A percentile compares a stretch with the other conserved stretches of the same genome.
Evolutionary conservation across 257 asterid species (phyloP).

Genomic region (Solanum ahanhuiri): DNA sequence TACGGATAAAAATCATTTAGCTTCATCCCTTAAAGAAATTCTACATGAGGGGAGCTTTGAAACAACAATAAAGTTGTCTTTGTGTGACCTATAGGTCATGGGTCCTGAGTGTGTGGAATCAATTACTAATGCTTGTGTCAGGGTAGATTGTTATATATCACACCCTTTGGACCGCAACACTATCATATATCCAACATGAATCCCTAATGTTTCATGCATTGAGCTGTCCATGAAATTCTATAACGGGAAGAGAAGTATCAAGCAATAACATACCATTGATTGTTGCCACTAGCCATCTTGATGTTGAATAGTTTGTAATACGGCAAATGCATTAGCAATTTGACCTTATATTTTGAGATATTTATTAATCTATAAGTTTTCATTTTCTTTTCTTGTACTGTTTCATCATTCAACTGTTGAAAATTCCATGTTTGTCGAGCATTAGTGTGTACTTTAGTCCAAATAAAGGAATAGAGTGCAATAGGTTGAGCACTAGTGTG

Average conservation of each 20-base stretch:
- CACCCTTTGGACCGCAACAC: accelerated
- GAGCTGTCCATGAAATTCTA: neutral
- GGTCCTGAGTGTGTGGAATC: neutral
- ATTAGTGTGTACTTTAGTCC: neutral
- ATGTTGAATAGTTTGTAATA: neutral
- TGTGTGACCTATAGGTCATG: neutral
- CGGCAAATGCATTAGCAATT: neutral
- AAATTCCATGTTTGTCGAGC: neutral
- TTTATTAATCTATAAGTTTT: neutral
- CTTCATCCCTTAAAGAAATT: neutral
- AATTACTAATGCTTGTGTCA: neutral
- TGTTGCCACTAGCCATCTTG: neutral
- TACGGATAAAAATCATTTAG: neutral
- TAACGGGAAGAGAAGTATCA: neutral
- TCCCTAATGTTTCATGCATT: accelerated
- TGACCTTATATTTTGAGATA: neutral
- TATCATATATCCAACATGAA: neutral
- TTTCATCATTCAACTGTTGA: neutral
- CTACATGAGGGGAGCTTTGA: neutral
- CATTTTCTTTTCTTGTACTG: neutral
- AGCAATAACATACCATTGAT: neutral
- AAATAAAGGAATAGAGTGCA: neutral
- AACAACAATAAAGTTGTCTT: neutral
- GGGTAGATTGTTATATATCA: neutral
- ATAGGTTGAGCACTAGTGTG: neutral